Percentiles rank a stretch among this genome's conserved stretches.
These are phyloP conservation scores for Apiospora pterosperma DNA, from an alignment of 2,329 filamentous ascomycete species.

Conservation along the genomic window DNA sequence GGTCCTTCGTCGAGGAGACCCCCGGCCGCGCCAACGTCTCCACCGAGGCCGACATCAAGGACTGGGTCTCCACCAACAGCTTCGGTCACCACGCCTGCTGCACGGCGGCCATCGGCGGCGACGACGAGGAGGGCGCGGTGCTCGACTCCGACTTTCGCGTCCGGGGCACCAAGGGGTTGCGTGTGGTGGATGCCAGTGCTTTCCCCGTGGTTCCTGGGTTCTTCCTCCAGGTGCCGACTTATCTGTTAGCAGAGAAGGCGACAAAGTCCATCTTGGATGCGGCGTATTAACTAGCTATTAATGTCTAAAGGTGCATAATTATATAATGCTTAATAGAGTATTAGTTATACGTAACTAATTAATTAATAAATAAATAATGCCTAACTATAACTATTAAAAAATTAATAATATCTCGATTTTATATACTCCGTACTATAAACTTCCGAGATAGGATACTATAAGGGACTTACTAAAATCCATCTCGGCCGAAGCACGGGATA, in stretches of 20 bases:
- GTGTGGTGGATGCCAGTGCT: constrained; percentile 10
- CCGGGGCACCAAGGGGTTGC: constrained; percentile 4
- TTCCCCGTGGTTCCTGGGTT: constrained; percentile 11
- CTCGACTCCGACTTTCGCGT: constrained; percentile 7
- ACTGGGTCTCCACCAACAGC: constrained; percentile 7
- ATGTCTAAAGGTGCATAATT: no score
- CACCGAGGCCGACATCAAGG: constrained; percentile 5
- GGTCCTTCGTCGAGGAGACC: constrained; percentile 14
- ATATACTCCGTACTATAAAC: no score
- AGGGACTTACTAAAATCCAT: no score
- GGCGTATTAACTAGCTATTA: background rate
- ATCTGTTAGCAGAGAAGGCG: constrained; percentile 9
- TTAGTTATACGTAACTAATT: no score
- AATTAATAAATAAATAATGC: no score
- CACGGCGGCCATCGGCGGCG: constrained; percentile 8
- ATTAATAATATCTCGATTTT: no score
- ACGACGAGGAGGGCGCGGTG: constrained; percentile 6
- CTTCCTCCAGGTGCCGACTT: constrained; percentile 8
- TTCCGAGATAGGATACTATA: no score
- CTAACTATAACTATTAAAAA: no score
- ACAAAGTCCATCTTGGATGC: constrained; percentile 7
- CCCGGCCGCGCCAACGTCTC: constrained; percentile 2
- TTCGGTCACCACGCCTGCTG: constrained; percentile 11
- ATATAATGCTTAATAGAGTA: no score
- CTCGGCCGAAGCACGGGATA: no score